phyloP scores from a whole-genome alignment of 805 yeast genomes.

The Ogataea wickerhamii region DNA sequence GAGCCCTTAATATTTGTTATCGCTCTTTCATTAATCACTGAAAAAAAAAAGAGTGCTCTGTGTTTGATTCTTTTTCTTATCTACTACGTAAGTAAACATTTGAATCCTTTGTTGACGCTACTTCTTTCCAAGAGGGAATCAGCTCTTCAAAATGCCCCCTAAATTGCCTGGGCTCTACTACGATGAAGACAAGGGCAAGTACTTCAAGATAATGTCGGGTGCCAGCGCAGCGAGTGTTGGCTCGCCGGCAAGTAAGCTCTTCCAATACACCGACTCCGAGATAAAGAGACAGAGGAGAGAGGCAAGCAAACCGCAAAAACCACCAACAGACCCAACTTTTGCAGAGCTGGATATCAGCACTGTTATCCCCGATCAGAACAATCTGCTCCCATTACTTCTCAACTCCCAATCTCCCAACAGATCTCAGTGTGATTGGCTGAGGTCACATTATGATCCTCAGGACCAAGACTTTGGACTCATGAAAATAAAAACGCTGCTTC shows the following conservation, averaged over 20 bases:
- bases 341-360: background rate
- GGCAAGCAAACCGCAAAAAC: background rate
- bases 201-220: slow-evolving; percentile 1
- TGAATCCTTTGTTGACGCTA: no score
- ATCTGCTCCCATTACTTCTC: background rate
- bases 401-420: background rate
- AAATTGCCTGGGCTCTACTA: slow-evolving; percentile 22
- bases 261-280: background rate
- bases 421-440: background rate
- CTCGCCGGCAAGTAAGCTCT: background rate
- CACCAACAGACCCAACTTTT: background rate
- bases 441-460: background rate
- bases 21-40: no score
- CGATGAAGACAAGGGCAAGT: slow-evolving; percentile 8
- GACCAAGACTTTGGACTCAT: slow-evolving; percentile 3
- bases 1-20: no score
- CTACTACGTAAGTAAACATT: no score
- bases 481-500: slow-evolving; percentile 5
- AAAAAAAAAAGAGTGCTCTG: no score
- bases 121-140: no score
- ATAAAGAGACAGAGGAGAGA: background rate
- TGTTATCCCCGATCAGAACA: background rate
- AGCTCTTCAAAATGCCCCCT: slow-evolving; percentile 1
- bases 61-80: no score
- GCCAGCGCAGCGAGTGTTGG: background rate